Base-by-base conservation (phyloP, 768 basidiomycete genomes). In the Myochromella boudieri region DNA sequence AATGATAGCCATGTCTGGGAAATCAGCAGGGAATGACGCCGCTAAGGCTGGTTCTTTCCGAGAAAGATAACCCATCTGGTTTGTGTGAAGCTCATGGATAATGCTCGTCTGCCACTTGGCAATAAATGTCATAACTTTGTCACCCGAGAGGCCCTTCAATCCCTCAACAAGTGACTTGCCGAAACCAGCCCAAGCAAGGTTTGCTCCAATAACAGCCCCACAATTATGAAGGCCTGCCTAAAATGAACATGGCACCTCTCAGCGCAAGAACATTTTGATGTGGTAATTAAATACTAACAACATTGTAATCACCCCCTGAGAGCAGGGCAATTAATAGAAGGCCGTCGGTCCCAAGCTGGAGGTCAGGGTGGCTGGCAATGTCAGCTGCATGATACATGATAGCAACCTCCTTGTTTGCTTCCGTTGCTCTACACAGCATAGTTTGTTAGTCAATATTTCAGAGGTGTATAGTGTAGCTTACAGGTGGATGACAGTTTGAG, bases 241-340 rank as follows among this genome's bases (percentile, higher is more conserved):
- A 18, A n/a, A n/a, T n/a, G 27, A 48, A 14, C 14, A 14, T 29
- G 14, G 8, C 14, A 29, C 8, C 28, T 29, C 8, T 29, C 28
- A 8, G 28, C 28, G 8, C 14, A 18, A 11, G 11, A 14, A 40
- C 4, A 25, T 26, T 20, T 4, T 38, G 4, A 38, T 24, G 10
- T 36, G n/a, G n/a, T n/a, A n/a, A n/a, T n/a, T n/a, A n/a, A n/a
- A n/a, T n/a, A n/a, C 22, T 24, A 6, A 18, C n/a, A 17, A 45
- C 43, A 10, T 21, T 43, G 33, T 49, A 49, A 26, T 44, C 42
- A 1, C 49, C 44, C 3, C 49, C 44, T 22, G 38, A 37, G 3
- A 51, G 42, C 5, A 51, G 38, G 25, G 49, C 38, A 14, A 51
- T 40, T 3, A 46, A 18, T 2, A 51, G 15, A 15, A 51, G 32